These are phyloP conservation scores for Blastobotrys arbuscula DNA, from an alignment of 1,139 yeast species.

Conservation along the genomic window DNA sequence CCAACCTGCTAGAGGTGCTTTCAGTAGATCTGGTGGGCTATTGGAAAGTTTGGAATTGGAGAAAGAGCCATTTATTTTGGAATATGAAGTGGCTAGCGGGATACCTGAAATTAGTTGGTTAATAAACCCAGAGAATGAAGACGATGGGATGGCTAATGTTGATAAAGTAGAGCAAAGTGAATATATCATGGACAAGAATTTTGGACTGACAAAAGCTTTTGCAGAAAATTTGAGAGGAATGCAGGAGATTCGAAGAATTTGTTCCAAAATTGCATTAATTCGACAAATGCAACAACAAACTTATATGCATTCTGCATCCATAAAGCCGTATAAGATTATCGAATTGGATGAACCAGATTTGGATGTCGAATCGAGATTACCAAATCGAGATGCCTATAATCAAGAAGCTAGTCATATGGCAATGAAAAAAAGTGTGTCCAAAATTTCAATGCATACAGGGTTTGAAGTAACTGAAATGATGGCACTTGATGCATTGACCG, in stretches of 20 bases:
- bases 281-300: slow-evolving; percentile 88
- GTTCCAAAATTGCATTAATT: slow-evolving; percentile 83
- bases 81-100: slow-evolving; percentile 79
- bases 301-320: slow-evolving; percentile 66
- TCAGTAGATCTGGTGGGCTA: slow-evolving; percentile 20
- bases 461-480: slow-evolving; percentile 77
- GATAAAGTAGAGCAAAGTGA: slow-evolving; percentile 36
- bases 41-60: slow-evolving; percentile 45
- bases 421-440: slow-evolving; percentile 64
- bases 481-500: slow-evolving; percentile 77
- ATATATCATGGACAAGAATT: slow-evolving; percentile 34
- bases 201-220: slow-evolving; percentile 59
- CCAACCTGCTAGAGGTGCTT: slow-evolving; percentile 13
- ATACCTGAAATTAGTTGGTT: slow-evolving; percentile 56
- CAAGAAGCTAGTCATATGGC: slow-evolving; percentile 59
- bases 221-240: slow-evolving; percentile 66
- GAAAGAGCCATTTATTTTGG: slow-evolving; percentile 67
- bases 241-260: slow-evolving; percentile 81
- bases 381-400: slow-evolving; percentile 56
- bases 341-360: slow-evolving; percentile 61
- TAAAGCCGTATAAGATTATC: slow-evolving; percentile 64
- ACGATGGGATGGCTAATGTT: slow-evolving; percentile 36
- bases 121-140: slow-evolving; percentile 40
- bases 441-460: slow-evolving; percentile 88
- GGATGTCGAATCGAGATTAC: slow-evolving; percentile 71